Evolutionary conservation across 1,284 basidiomycete genomes (phyloP).

Genomic region (Leccinum huronense): DNA sequence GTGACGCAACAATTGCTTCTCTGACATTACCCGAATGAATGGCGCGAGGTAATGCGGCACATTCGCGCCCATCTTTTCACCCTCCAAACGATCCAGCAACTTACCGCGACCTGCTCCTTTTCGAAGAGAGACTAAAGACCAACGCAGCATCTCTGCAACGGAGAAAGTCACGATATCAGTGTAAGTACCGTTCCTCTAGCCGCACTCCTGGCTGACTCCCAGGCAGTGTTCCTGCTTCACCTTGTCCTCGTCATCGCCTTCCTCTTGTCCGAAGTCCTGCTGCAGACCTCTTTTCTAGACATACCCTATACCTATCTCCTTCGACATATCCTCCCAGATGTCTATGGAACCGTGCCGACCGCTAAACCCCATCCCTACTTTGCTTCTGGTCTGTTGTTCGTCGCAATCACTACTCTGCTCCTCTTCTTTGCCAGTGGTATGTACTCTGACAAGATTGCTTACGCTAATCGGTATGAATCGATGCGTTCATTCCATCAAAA

Average conservation of each 20-base stretch:
- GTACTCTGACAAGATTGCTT: slow-evolving; percentile 95
- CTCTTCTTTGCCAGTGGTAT: slow-evolving; percentile 97
- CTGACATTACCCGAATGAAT: slow-evolving; percentile 22
- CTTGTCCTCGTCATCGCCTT: slow-evolving; percentile 69
- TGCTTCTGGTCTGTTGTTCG: slow-evolving; percentile 74
- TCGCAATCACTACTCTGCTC: slow-evolving; percentile 84
- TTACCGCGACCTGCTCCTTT: slow-evolving; percentile 87
- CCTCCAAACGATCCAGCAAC: slow-evolving; percentile 56
- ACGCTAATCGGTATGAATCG: slow-evolving; percentile 85
- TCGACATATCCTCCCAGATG: slow-evolving; percentile 48
- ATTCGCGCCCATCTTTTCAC: slow-evolving; percentile 30
- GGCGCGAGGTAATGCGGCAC: slow-evolving; percentile 39
- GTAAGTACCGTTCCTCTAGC: slow-evolving; percentile 45
- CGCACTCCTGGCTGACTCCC: slow-evolving; percentile 13
- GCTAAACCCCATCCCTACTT: slow-evolving; percentile 66
- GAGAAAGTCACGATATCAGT: slow-evolving; percentile 84
- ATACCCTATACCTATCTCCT: slow-evolving; percentile 59
- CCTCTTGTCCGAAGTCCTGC: slow-evolving; percentile 70
- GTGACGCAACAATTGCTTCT: neutral
- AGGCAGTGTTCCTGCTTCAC: slow-evolving; percentile 72
- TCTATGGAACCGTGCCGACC: slow-evolving; percentile 44
- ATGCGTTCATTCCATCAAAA: slow-evolving; percentile 14
- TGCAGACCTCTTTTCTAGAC: slow-evolving; percentile 66
- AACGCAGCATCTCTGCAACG: slow-evolving; percentile 82
- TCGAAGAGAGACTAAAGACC: slow-evolving; percentile 95